phyloP scores from a whole-genome alignment of 2,329 filamentous ascomycete species.

The Claviceps humidiphila region DNA sequence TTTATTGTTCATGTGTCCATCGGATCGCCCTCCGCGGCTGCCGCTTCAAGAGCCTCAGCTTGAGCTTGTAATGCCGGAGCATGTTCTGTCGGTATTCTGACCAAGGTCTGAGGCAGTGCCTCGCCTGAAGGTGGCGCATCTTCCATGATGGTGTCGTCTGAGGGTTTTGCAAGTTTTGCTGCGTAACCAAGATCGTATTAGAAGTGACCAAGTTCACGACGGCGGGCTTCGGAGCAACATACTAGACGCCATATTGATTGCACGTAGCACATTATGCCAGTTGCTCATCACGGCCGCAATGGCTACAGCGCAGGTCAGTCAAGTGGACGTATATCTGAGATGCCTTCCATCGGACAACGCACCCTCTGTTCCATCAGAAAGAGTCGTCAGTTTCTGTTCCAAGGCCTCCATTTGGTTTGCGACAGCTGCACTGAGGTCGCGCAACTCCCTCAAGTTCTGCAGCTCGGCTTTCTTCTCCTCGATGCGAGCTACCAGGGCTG shows the following conservation, averaged over 20 bases:
- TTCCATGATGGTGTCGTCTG: slow-evolving; percentile 21
- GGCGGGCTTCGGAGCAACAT: slow-evolving; percentile 17
- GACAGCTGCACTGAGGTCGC: slow-evolving; percentile 65
- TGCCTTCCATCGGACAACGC: slow-evolving; percentile 11
- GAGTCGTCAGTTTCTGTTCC: slow-evolving; percentile 62
- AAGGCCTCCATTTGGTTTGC: slow-evolving; percentile 73
- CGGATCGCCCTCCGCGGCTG: slow-evolving; percentile 25
- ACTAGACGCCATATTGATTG: slow-evolving; percentile 80
- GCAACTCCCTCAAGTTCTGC: slow-evolving; percentile 62
- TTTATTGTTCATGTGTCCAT: slow-evolving; percentile 2
- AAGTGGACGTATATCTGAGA: background rate
- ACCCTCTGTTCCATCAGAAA: slow-evolving; percentile 76
- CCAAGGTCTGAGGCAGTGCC: slow-evolving; percentile 66
- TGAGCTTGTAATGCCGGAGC: slow-evolving; percentile 50
- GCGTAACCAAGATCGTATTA: slow-evolving; percentile 7
- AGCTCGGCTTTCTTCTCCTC: slow-evolving; percentile 78
- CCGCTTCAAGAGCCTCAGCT: slow-evolving; percentile 36
- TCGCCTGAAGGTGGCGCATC: slow-evolving; percentile 25
- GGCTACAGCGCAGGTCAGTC: slow-evolving; percentile 34
- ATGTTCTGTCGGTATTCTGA: slow-evolving; percentile 74
- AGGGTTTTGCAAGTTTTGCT: slow-evolving; percentile 59
- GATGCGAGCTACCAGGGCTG: slow-evolving; percentile 60
- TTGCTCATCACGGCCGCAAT: slow-evolving; percentile 76
- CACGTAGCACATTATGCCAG: slow-evolving; percentile 76
- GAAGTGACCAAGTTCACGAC: background rate